Base-by-base conservation (phyloP, 1,284 basidiomycete species). In the Cryptococcus maquisensis region DNA sequence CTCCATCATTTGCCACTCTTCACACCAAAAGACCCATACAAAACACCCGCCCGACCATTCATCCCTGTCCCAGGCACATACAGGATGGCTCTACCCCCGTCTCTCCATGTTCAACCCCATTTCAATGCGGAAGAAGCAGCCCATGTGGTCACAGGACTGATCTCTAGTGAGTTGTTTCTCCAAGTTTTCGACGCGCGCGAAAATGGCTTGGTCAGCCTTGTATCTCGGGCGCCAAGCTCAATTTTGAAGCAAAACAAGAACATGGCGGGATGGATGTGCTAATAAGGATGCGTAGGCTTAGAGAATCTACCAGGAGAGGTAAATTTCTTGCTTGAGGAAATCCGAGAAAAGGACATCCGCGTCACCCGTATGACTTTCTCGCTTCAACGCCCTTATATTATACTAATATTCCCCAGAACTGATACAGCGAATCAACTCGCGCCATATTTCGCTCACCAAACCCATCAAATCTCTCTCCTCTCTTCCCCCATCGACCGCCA, bases 231-330 rank as follows among this genome's bases (percentile, higher is more conserved):
- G 6, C 10, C 7, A 32, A 32, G 10, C 28, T 6, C 28, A 10
- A 5, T 32, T 8, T 32, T 10, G 28, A 32, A 32, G 28, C 7
- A 32, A 32, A 32, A 32, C 28, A 32, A 8, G 6, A 10, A 10
- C 28, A 32, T 10, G 10, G 28, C 10, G 28, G 1, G 28, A 32
- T 32, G 28, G 28, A 32, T 32, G 28, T 7, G 28, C 28, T 32
- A 10, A 32, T 10, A 32, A 32, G 5, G 28, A 32, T 32, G 28
- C 32, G 10, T 68, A 87, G 87, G 82, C 62, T 78, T 90, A 28
- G 87, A 90, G 61, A 89, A 88, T 67, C 77, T 89, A 42, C 85
- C 86, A 0, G 81, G 80, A 51, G 87, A 89, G 71, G 82, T 88
- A 7, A 82, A 82, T 35, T 84, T 84, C 67, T 76, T 89, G 9